These are phyloP conservation scores for Pythium dissimile DNA, from an alignment of 352 stramenopile genomes.

Conservation along the genomic window DNA sequence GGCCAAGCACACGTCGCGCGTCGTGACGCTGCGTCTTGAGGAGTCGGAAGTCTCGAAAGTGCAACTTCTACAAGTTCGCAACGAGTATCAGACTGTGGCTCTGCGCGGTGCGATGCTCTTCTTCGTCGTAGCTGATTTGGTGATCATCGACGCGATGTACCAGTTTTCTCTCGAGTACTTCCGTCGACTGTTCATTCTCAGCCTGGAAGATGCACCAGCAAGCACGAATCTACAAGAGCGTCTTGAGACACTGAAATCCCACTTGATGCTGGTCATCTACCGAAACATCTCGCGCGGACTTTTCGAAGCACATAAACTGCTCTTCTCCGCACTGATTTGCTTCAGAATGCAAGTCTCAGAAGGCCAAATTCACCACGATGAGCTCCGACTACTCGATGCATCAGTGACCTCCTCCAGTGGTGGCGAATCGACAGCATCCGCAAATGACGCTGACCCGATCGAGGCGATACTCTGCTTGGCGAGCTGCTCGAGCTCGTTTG, in stretches of 20 bases:
- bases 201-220: slow-evolving; percentile 36
- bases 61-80: slow-evolving; percentile 57
- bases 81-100: slow-evolving; percentile 56
- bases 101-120: slow-evolving; percentile 64
- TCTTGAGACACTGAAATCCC: slow-evolving; percentile 35
- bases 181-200: slow-evolving; percentile 54
- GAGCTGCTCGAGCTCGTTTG: slow-evolving; percentile 20
- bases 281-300: slow-evolving; percentile 68
- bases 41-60: slow-evolving; percentile 61
- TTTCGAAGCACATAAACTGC: slow-evolving; percentile 59
- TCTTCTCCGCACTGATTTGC: slow-evolving; percentile 62
- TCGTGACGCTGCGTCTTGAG: slow-evolving; percentile 47
- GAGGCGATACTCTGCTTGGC: slow-evolving; percentile 32
- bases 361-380: slow-evolving; percentile 28
- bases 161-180: slow-evolving; percentile 82
- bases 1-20: slow-evolving; percentile 61
- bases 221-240: slow-evolving; percentile 30
- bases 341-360: slow-evolving; percentile 51
- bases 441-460: slow-evolving; percentile 9
- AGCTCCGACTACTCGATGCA: slow-evolving; percentile 37
- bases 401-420: background rate
- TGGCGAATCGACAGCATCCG: background rate
- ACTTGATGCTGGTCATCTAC: slow-evolving; percentile 57
- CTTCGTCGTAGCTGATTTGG: slow-evolving; percentile 62
- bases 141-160: slow-evolving; percentile 68